Evolutionary conservation across 306 rosid genomes (phyloP).

Genomic region (Acacia melanoxylon): DNA sequence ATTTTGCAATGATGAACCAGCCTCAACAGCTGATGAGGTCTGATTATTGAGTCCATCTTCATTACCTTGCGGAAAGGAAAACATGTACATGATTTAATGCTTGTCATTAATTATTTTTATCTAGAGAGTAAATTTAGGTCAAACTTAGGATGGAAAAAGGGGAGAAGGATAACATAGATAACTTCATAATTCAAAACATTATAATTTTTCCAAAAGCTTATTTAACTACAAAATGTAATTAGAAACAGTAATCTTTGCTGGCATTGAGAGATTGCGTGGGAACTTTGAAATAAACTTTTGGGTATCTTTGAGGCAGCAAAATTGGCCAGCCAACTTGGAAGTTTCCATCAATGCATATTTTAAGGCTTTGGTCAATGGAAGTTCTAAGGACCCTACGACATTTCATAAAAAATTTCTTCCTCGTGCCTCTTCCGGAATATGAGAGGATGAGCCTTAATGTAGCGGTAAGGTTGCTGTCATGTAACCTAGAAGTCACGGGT

Average conservation of each 20-base stretch:
- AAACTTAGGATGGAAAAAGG: neutral
- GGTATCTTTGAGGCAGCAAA: neutral
- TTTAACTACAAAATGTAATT: constrained; percentile 19
- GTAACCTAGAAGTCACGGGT: too few relatives aligned
- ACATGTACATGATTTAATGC: constrained; percentile 13
- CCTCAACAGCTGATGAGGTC: constrained; percentile 35
- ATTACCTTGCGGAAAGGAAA: constrained; percentile 36
- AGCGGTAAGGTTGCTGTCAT: too few relatives aligned
- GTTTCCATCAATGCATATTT: neutral
- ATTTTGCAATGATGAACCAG: constrained; percentile 42
- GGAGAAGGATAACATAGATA: neutral
- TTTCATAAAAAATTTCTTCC: neutral
- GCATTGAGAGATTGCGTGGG: neutral
- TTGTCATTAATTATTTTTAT: neutral
- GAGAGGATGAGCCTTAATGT: too few relatives aligned
- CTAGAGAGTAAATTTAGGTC: constrained; percentile 2
- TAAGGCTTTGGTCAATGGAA: neutral
- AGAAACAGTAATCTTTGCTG: neutral
- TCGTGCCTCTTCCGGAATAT: neutral
- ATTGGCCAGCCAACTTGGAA: neutral
- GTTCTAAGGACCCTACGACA: neutral
- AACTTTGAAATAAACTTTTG: neutral
- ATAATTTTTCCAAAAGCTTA: neutral
- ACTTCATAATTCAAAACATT: neutral
- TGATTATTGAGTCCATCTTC: constrained; percentile 47